Base-by-base conservation (phyloP, 768 basidiomycete species). In the Tylopilus vinaceipallidus region DNA sequence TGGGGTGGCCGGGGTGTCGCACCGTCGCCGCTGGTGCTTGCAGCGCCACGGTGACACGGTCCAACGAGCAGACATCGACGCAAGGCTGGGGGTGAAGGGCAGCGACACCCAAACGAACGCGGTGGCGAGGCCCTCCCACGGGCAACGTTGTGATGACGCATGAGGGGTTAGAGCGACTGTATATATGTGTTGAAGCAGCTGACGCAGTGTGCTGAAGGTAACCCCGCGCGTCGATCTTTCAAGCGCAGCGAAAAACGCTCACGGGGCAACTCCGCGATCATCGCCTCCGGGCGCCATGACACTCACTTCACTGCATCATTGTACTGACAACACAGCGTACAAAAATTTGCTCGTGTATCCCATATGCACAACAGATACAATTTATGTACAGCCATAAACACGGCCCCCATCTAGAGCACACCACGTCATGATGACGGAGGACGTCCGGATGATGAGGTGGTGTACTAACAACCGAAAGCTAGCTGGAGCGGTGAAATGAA, bases 211-310 rank as follows among this genome's bases (percentile, higher is more conserved):
- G 23, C 36, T 48, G 35, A 9, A 16, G 2, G 12, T 4, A 13
- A 39, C 12, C 20, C 33, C n/a, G n/a, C 17, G 13, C 42, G 57
- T 39, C 53, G 47, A 56, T 59, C 57, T 22, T 7, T 36, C 27
- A n/a, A 22, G 26, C 13, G 2, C 53, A 39, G 45, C 39, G 36
- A 59, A 4, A 39, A n/a, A n/a, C n/a, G n/a, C n/a, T n/a, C n/a
- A 3, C 1, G 12, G 24, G 44, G 23, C 34, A 45, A 58, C 60
- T 59, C 60, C 56, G 60, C 56, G 52, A 54, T 19, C 39, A 35
- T 35, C 34, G 12, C 17, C 24, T 30, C 12, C 23, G 5, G n/a
- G 20, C 17, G 22, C 33, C 12, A 27, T 14, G 12, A 32, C 32
- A 6, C 13, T 20, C 36, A 14, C 20, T 7, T 37, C 17, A 3